Percentiles rank a stretch among this genome's conserved stretches.
phyloP scores from a whole-genome alignment of 768 basidiomycete genomes.

The Kockovaella imperatae region DNA sequence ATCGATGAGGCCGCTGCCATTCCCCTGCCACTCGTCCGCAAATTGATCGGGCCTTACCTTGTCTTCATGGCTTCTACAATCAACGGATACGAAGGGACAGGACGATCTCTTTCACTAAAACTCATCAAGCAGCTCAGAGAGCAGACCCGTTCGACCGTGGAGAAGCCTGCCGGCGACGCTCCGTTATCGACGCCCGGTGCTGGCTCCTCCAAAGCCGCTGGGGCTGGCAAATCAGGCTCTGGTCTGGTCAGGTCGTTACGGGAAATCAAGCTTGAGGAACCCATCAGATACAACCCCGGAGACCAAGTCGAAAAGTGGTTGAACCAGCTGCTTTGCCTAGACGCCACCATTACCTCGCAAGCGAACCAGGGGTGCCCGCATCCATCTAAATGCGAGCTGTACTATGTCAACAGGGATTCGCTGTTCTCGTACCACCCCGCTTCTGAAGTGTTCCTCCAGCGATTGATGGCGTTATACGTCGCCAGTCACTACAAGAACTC shows the following conservation, averaged over 20 bases:
- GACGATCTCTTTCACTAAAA: conserved; percentile 95
- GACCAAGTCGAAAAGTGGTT: conserved; percentile 95
- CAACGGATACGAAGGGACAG: conserved; percentile 98
- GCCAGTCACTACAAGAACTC: conserved; percentile 98
- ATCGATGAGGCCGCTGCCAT: conserved; percentile 99
- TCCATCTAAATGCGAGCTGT: conserved; percentile 86
- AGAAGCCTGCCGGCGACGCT: conserved; percentile 54
- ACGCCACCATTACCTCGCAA: conserved; percentile 60
- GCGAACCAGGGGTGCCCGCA: conserved; percentile 72
- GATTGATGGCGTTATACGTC: conserved; percentile 97
- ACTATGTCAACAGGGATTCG: conserved; percentile 90
- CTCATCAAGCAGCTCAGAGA: conserved; percentile 95
- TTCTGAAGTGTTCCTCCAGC: conserved; percentile 92
- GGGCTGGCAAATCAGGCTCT: conserved; percentile 39
- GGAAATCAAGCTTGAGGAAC: conserved; percentile 90
- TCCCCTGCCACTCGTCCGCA: conserved; percentile 87
- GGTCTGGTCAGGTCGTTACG: conserved; percentile 61
- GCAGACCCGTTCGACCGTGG: conserved; percentile 68
- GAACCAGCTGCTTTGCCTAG: conserved; percentile 78
- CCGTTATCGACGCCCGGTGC: conserved; percentile 42
- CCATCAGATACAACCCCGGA: conserved; percentile 79
- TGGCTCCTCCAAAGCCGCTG: conserved; percentile 43
- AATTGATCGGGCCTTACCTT: conserved; percentile 86
- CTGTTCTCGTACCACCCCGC: conserved; percentile 96
- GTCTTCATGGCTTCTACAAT: conserved; percentile 99